A percentile compares a stretch with the other conserved stretches of the same genome.
phyloP scores from a whole-genome alignment of 179 eudicot species.

The Sideroxylon spinosum region DNA sequence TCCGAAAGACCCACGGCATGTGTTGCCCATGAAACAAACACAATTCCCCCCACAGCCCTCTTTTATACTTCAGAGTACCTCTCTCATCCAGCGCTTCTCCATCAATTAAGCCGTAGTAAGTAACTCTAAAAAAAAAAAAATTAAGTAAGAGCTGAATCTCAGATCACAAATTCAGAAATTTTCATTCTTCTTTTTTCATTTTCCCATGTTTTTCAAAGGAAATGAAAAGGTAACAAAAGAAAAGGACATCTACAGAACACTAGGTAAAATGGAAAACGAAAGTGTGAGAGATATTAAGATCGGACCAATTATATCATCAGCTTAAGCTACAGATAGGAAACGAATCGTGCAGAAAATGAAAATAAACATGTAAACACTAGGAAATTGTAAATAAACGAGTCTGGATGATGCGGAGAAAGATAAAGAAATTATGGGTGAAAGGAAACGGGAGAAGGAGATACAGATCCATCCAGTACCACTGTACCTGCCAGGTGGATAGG shows the following conservation, averaged over 20 bases:
- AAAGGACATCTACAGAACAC: no score
- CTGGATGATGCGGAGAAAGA: not conserved
- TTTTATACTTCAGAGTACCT: not conserved
- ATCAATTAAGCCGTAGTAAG: not conserved
- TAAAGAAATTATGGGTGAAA: not conserved
- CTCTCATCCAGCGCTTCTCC: not conserved
- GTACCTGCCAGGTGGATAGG: not conserved
- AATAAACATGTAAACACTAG: not conserved
- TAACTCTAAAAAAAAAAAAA: not conserved
- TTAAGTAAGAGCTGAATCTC: not conserved
- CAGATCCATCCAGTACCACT: not conserved
- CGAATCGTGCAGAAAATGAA: no score
- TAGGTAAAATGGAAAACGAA: not conserved
- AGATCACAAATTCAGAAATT: no score
- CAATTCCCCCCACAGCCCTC: not conserved
- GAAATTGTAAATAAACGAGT: not conserved
- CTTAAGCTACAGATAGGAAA: not conserved
- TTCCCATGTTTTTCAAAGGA: no score
- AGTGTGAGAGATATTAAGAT: not conserved
- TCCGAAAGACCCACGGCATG: constrained; percentile 67
- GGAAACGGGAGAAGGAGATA: not conserved
- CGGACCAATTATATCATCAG: not conserved
- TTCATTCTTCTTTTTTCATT: no score
- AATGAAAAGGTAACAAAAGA: no score
- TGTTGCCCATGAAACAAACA: constrained; percentile 66